Evolutionary conservation across 129 eudicot genomes (phyloP).

Genomic region (Heracleum sosnowskyi): DNA sequence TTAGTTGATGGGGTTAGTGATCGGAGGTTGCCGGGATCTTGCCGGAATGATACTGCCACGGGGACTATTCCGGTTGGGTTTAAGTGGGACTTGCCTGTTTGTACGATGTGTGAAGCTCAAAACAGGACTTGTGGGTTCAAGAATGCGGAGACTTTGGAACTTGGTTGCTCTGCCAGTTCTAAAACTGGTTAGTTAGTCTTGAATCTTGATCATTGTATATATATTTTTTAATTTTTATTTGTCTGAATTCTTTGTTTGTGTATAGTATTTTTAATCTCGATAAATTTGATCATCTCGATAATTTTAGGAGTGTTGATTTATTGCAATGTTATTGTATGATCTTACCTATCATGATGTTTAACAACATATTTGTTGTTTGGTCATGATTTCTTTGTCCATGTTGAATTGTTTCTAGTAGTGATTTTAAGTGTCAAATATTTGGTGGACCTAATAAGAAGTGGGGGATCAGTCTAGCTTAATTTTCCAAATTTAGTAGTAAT

Average conservation of each 20-base stretch:
- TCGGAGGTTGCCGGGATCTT: slow-evolving; percentile 19
- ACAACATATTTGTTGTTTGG: neutral
- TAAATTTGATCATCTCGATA: neutral
- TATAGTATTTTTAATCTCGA: neutral
- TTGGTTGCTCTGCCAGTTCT: slow-evolving; percentile 25
- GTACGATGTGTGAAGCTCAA: slow-evolving; percentile 39
- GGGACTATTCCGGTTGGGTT: slow-evolving; percentile 32
- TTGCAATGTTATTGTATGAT: neutral
- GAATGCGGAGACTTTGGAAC: slow-evolving; percentile 15
- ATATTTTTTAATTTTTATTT: neutral
- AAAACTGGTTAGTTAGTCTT: slow-evolving; percentile 23
- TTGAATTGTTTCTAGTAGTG: too few relatives aligned
- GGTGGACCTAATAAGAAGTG: neutral
- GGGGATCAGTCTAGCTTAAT: neutral
- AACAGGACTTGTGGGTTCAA: slow-evolving; percentile 49
- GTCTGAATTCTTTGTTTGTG: neutral
- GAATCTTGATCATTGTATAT: neutral
- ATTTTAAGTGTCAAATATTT: too few relatives aligned
- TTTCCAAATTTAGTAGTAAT: neutral
- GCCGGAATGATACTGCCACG: slow-evolving; percentile 20
- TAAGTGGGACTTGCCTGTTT: slow-evolving; percentile 49
- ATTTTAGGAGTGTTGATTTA: neutral
- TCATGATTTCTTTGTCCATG: too few relatives aligned
- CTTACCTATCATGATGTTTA: neutral
- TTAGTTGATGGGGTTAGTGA: neutral